Conservation (phyloP, 148 eudicot species). For the Selenicereus undatus region DNA sequence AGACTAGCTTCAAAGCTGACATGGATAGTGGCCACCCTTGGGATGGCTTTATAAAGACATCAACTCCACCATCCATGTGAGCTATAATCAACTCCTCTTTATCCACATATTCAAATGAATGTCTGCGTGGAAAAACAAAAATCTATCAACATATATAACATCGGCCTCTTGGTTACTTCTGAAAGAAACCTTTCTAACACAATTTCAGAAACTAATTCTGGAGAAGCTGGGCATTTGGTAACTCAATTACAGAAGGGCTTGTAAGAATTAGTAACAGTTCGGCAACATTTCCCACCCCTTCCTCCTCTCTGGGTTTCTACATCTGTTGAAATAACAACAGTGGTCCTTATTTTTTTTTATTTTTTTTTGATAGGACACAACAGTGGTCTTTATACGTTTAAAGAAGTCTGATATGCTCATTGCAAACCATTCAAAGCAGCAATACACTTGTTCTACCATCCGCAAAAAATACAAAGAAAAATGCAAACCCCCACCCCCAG, state of each 20-base stretch:
- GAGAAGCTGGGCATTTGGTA: background rate
- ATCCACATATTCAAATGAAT: constrained; percentile 75
- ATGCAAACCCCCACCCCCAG: background rate
- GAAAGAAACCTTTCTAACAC: background rate
- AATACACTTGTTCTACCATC: background rate
- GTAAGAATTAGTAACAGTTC: background rate
- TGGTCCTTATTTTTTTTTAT: too few relatives aligned
- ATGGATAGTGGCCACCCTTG: constrained; percentile 74
- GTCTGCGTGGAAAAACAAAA: constrained; percentile 36
- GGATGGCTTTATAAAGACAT: constrained; percentile 74
- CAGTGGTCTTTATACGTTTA: background rate
- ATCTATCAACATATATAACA: constrained; percentile 2
- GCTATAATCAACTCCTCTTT: constrained; percentile 73
- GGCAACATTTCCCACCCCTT: background rate
- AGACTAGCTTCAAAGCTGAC: constrained; percentile 58
- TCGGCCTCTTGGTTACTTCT: background rate
- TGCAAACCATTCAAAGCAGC: background rate
- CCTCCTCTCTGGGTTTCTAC: background rate
- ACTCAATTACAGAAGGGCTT: background rate
- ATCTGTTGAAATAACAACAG: background rate
- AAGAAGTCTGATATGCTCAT: background rate
- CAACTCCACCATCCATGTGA: constrained; percentile 72
- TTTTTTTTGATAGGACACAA: too few relatives aligned
- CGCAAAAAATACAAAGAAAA: background rate
- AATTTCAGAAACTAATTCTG: background rate